Percentiles rank a stretch among this genome's conserved stretches.
phyloP scores from a whole-genome alignment of 768 basidiomycete genomes.

The Tylopilus sp. region DNA sequence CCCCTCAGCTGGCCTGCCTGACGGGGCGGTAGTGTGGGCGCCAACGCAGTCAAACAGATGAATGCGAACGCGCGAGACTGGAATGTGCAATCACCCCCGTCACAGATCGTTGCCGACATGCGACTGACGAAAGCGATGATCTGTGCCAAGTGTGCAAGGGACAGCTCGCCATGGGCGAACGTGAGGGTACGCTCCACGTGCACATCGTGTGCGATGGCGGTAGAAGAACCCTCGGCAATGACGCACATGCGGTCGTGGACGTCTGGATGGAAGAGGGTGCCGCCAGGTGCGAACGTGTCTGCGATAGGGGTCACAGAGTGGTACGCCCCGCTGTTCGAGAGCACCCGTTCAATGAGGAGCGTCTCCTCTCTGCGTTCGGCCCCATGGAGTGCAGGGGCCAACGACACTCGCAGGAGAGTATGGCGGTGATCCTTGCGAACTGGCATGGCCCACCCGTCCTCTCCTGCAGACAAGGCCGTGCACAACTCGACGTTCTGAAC shows the following conservation, averaged over 20 bases:
- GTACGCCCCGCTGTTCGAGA: conserved; percentile 5
- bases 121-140: conserved; percentile 8
- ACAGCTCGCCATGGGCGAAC: neutral
- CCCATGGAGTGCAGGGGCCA: neutral
- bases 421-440: conserved; percentile 5
- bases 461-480: neutral
- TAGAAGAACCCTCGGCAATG: neutral
- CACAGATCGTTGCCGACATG: conserved; percentile 1
- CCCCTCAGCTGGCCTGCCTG: neutral
- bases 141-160: conserved; percentile 4
- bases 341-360: conserved; percentile 16
- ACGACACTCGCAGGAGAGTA: conserved; percentile 5
- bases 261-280: conserved; percentile 5
- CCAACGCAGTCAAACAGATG: conserved; percentile 4
- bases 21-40: conserved; percentile 1
- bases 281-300: neutral
- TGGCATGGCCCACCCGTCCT: neutral
- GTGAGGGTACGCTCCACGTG: conserved; percentile 8
- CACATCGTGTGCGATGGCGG: neutral
- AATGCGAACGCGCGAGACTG: conserved; percentile 16
- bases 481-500: conserved; percentile 15
- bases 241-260: conserved; percentile 10
- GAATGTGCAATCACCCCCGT: conserved; percentile 8
- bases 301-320: conserved; percentile 6
- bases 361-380: neutral